These are phyloP conservation scores for Colletotrichum paranaense DNA, from an alignment of 2,329 filamentous ascomycete genomes.

Conservation along the genomic window DNA sequence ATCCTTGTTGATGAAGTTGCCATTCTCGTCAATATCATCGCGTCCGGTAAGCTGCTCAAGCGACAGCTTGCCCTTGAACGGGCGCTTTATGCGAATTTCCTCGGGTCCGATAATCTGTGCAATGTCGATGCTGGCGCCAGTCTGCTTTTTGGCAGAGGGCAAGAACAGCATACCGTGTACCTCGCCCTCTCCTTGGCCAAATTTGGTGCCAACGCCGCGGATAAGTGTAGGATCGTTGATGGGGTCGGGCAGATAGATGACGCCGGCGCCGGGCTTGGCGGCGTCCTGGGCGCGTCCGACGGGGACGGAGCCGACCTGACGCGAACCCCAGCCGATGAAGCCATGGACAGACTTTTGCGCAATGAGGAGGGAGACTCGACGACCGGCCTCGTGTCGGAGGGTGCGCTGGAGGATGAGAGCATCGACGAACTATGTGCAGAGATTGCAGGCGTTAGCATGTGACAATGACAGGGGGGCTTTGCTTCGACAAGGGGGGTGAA, in stretches of 20 bases:
- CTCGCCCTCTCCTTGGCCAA: constrained; percentile 77
- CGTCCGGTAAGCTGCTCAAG: constrained; percentile 85
- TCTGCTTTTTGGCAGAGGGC: constrained; percentile 82
- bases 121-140: constrained; percentile 85
- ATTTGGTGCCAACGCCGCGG: constrained; percentile 83
- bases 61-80: constrained; percentile 82
- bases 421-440: constrained; percentile 81
- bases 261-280: constrained; percentile 82
- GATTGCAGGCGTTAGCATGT: constrained; percentile 30
- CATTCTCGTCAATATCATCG: constrained; percentile 76
- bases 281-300: constrained; percentile 92
- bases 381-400: constrained; percentile 85
- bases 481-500: constrained; percentile 3
- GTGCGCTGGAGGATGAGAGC: constrained; percentile 93
- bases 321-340: constrained; percentile 89
- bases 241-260: constrained; percentile 89
- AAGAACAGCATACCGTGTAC: constrained; percentile 87
- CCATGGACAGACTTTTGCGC: constrained; percentile 95
- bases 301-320: constrained; percentile 89
- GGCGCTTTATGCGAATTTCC: constrained; percentile 87
- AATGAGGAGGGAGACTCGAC: constrained; percentile 91
- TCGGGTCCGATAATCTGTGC: constrained; percentile 82
- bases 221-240: constrained; percentile 85
- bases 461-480: constrained; percentile 23
- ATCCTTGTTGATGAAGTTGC: constrained; percentile 68